Conservation (phyloP, 225 moss, liverwort and hornwort species). For the Marchantia polymorpha region DNA sequence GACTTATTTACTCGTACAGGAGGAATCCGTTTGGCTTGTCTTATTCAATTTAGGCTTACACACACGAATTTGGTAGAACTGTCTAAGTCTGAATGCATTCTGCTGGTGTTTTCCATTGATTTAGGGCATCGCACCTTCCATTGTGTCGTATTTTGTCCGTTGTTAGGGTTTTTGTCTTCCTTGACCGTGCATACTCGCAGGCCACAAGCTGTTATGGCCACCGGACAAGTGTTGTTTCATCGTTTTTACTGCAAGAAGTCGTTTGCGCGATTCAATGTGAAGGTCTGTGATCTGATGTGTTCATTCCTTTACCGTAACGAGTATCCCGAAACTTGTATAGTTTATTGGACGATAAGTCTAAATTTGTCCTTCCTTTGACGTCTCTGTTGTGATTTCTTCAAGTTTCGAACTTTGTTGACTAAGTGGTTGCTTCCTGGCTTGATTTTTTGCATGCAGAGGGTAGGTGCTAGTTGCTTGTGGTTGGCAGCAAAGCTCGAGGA, state of each 20-base stretch:
- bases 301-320: neutral
- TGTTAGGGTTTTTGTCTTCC: slow-evolving; percentile 1
- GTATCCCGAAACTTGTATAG: neutral
- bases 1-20: no score
- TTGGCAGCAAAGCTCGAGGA: slow-evolving; percentile 98
- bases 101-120: neutral
- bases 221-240: slow-evolving; percentile 96
- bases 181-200: slow-evolving; percentile 41
- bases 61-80: neutral
- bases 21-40: no score
- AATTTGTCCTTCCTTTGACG: neutral
- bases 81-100: neutral
- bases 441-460: slow-evolving; percentile 64
- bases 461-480: slow-evolving; percentile 97
- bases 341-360: neutral
- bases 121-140: neutral
- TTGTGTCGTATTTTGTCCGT: neutral
- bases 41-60: neutral
- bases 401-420: neutral
- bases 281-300: slow-evolving; percentile 44
- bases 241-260: slow-evolving; percentile 99
- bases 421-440: neutral
- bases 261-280: slow-evolving; percentile 86
- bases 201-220: slow-evolving; percentile 99
- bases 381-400: neutral